Evolutionary conservation across 2,329 filamentous ascomycete genomes (phyloP).

Genomic region (Stenocarpella maydis): DNA sequence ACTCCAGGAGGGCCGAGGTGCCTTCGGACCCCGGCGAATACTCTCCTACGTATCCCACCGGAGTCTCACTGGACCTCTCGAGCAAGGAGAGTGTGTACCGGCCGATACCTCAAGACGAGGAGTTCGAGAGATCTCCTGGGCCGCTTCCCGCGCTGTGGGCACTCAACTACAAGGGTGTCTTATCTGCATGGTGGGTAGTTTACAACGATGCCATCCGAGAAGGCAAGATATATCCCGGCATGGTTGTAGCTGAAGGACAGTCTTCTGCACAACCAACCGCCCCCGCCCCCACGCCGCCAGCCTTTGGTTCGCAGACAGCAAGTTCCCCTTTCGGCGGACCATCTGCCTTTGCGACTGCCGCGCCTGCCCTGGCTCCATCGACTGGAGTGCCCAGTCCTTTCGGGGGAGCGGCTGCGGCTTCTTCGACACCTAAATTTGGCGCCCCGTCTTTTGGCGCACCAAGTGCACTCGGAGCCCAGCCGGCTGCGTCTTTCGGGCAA

Average conservation of each 20-base stretch:
- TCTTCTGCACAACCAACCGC: conserved; percentile 47
- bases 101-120: conserved; percentile 78
- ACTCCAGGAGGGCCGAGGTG: conserved; percentile 77
- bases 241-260: conserved; percentile 59
- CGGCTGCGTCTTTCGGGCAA: conserved; percentile 58
- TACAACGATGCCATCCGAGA: conserved; percentile 86
- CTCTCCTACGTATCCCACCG: conserved; percentile 80
- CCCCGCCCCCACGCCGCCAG: conserved; percentile 42
- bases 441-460: conserved; percentile 43
- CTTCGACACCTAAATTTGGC: conserved; percentile 46
- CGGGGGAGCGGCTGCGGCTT: conserved; percentile 42
- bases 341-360: conserved; percentile 57
- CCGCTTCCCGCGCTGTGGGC: conserved; percentile 86
- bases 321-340: conserved; percentile 40
- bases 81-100: conserved; percentile 78
- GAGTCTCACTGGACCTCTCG: conserved; percentile 84
- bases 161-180: conserved; percentile 86
- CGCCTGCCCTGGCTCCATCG: conserved; percentile 20
- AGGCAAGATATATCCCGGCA: conserved; percentile 75
- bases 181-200: conserved; percentile 90
- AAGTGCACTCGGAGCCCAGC: conserved; percentile 43
- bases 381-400: conserved; percentile 52
- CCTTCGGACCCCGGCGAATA: conserved; percentile 70
- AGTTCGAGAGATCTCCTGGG: conserved; percentile 79
- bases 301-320: conserved; percentile 42